Evolutionary conservation across 768 basidiomycete species (phyloP), one percentile per base, ranked within the genome.

Genomic region (Suillus subaureus): DNA sequence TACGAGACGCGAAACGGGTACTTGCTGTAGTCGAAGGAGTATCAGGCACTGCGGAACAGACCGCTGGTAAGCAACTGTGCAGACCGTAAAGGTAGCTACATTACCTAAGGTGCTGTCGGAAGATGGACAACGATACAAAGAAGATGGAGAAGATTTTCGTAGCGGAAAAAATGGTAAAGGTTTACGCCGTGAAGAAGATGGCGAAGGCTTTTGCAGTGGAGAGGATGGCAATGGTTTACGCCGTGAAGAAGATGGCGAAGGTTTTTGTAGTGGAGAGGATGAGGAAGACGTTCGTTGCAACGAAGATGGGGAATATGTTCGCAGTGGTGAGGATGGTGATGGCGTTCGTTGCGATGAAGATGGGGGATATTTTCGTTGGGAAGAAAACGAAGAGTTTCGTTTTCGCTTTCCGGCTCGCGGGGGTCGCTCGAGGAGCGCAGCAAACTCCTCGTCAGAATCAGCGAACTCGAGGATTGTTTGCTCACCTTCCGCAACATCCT

Each of bases 401-500:
- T 73, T 69, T 73, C 77, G 72, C 65, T 71, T 69, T 54, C 66
- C 62, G 64, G 70, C 64, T 35, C 60, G 64, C n/a, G 69, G 40
- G 23, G 21, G 62, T 21, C 61, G 72, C 18, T 70, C 69, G 18
- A 77, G 62, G 21, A 77, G 64, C 2, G 70, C 68, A 57, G 72
- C 70, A 45, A 77, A 77, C 64, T 78, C 77, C 56, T 61, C 55
- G 35, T 76, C 75, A 55, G 70, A 70, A 0, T 75, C 76, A 3
- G 67, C 62, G 63, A 70, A 64, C 4, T 76, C 76, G 5, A 71
- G 70, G 26, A 73, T 68, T 23, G 73, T 70, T 40, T 31, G 71
- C 23, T 70, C 70, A n/a, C 62, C 70, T 31, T 69, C 58, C 12
- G 28, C 61, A 18, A 45, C 52, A 28, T 67, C 72, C 47, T 66